Evolutionary conservation across 192 early-diverging fungal species (phyloP).

Genomic region (Coemansia sp.): DNA sequence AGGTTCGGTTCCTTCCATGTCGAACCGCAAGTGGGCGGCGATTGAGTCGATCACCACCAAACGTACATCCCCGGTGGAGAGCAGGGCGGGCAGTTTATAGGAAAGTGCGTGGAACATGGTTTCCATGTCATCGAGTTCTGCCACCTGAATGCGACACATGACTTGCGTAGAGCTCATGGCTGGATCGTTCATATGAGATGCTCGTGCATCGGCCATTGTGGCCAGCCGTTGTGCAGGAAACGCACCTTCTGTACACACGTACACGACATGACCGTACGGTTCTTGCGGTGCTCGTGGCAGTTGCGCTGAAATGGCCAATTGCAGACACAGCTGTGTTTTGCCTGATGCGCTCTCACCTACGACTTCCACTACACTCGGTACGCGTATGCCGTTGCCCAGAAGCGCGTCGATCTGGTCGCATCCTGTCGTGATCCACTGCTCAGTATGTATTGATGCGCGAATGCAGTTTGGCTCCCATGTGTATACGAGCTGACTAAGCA

Average conservation of each 20-base stretch:
- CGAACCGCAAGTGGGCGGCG: conserved; percentile 63
- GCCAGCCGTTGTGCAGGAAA: conserved; percentile 66
- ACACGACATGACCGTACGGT: conserved; percentile 62
- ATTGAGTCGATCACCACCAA: conserved; percentile 88
- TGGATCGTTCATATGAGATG: not conserved
- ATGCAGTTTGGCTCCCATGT: conserved; percentile 12
- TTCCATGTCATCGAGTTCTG: conserved; percentile 68
- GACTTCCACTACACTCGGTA: conserved; percentile 66
- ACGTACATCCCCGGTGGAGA: conserved; percentile 57
- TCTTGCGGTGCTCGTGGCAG: conserved; percentile 60
- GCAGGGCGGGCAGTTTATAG: conserved; percentile 71
- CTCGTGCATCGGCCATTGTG: conserved; percentile 46
- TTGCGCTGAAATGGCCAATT: conserved; percentile 72
- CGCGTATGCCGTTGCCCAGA: conserved; percentile 62
- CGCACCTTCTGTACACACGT: conserved; percentile 70
- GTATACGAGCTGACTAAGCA: conserved; percentile 17
- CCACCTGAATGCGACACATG: conserved; percentile 62
- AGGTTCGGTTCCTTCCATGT: conserved; percentile 9
- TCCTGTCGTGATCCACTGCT: conserved; percentile 55
- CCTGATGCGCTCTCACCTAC: conserved; percentile 79
- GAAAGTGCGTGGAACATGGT: conserved; percentile 70
- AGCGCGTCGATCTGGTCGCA: conserved; percentile 57
- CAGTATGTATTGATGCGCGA: not conserved
- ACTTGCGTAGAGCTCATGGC: conserved; percentile 6
- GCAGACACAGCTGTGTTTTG: conserved; percentile 85